Conservation (phyloP, 768 basidiomycete species). For the Lactarius sanguifluus region DNA sequence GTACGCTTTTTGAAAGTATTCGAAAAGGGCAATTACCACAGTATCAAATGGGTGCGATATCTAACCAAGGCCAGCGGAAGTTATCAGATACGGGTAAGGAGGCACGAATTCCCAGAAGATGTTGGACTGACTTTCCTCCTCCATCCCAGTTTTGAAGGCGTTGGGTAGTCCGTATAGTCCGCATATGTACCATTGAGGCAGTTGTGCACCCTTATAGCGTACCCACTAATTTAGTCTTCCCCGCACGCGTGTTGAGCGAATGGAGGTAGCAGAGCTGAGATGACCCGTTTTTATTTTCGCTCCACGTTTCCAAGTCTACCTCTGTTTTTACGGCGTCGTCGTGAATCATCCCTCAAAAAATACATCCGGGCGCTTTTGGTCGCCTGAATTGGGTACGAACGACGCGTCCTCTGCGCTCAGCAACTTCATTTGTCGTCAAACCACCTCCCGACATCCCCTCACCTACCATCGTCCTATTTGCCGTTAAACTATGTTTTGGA, state of each 20-base stretch:
- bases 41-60: constrained; percentile 95
- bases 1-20: constrained; percentile 98
- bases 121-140: not conserved
- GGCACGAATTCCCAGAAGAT: not conserved
- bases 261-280: not conserved
- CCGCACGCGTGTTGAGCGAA: not conserved
- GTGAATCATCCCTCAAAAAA: not conserved
- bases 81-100: constrained; percentile 90
- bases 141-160: constrained; percentile 24
- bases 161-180: constrained; percentile 1
- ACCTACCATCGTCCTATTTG: not conserved
- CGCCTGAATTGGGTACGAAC: constrained; percentile 5
- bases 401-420: constrained; percentile 11
- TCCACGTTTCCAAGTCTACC: not conserved
- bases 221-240: not conserved
- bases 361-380: constrained; percentile 13
- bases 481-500: constrained; percentile 28
- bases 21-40: constrained; percentile 92
- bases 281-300: constrained; percentile 4
- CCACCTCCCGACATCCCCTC: not conserved
- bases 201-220: not conserved
- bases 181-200: not conserved
- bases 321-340: constrained; percentile 2
- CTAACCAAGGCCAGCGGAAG: constrained; percentile 90
- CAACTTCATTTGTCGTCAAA: constrained; percentile 4